Evolutionary conservation across 768 basidiomycete genomes (phyloP), one percentile per base, ranked within the genome.

Genomic region (Lactarius vividus): DNA sequence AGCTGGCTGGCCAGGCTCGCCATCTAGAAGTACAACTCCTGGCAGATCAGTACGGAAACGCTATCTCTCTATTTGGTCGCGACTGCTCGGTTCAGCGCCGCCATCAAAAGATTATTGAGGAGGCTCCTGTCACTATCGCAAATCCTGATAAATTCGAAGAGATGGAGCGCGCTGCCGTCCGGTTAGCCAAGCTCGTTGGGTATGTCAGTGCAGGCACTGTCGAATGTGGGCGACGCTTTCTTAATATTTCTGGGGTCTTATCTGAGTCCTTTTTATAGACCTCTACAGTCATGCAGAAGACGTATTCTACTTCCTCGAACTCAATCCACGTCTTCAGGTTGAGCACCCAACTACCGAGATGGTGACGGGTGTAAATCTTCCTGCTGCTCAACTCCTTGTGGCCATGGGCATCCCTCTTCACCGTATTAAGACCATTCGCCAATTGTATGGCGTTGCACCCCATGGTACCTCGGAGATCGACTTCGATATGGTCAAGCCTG

Each of bases 341-440:
- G 97, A 99, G 80, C 97, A 99, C 77, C 97, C 97, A 11, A 99
- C 97, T 13, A 99, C 97, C 26, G 97, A 99, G 78, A 99, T 98
- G 94, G 97, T 98, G n/a, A 88, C 91, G 4, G 97, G 97, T 11
- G 96, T 98, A 79, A 97, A 98, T 77, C 85, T 99, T 59, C 97
- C 97, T 29, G 95, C 96, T 62, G 92, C 97, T 13, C 97, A 99
- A 75, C 85, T 98, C 56, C 96, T 98, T 76, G 82, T 99, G 69
- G 94, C 97, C 31, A 99, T 99, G 97, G 97, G 97, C 79, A 83
- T 98, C 63, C 95, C 97, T 53, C 83, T 99, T 59, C 92, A 97
- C 77, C 88, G 94, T 63, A 97, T 98, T 71, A 88, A 94, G 26
- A 92, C 98, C 74, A 99, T 99, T 73, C 90, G 97, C 63, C 89